A percentile compares a stretch with the other conserved stretches of the same genome.
These are phyloP conservation scores for Rhodotorula toruloides DNA, from an alignment of 768 basidiomycete species.

Conservation along the genomic window DNA sequence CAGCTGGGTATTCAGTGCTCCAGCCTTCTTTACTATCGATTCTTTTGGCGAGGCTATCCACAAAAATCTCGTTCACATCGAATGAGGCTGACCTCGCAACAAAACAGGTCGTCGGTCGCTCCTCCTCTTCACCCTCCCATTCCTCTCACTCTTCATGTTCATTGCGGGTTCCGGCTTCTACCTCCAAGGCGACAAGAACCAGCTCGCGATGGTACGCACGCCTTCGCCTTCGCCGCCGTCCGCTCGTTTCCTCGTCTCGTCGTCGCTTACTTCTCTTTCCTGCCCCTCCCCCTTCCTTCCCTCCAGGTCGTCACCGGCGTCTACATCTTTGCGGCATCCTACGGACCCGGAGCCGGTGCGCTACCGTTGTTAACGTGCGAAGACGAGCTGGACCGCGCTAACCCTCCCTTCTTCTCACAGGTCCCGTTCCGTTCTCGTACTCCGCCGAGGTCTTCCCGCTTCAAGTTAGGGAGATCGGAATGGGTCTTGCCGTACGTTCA, in stretches of 20 bases:
- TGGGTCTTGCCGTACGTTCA: constrained; percentile 13
- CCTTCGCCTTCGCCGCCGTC: constrained; percentile 41
- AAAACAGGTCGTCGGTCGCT: constrained; percentile 47
- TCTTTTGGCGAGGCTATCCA: too few relatives aligned
- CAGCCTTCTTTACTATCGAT: too few relatives aligned
- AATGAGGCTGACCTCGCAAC: too few relatives aligned
- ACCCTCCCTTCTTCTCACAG: neutral
- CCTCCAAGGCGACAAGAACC: neutral
- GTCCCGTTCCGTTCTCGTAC: constrained; percentile 37
- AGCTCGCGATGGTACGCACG: constrained; percentile 49
- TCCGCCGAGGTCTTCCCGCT: constrained; percentile 42
- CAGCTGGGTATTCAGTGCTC: too few relatives aligned
- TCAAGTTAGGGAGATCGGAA: constrained; percentile 39
- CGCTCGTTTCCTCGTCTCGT: neutral
- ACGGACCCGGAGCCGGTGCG: constrained; percentile 30
- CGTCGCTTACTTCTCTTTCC: neutral
- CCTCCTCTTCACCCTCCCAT: neutral
- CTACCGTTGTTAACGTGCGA: neutral
- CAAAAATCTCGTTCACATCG: too few relatives aligned
- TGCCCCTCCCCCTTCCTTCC: too few relatives aligned
- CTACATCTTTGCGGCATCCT: constrained; percentile 41
- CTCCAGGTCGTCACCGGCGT: too few relatives aligned
- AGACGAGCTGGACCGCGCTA: neutral
- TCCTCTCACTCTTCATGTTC: constrained; percentile 58
- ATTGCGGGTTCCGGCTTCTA: constrained; percentile 60